Evolutionary conservation across 495 filamentous ascomycete genomes (phyloP).

Genomic region (Aspergillus olivimuriae): DNA sequence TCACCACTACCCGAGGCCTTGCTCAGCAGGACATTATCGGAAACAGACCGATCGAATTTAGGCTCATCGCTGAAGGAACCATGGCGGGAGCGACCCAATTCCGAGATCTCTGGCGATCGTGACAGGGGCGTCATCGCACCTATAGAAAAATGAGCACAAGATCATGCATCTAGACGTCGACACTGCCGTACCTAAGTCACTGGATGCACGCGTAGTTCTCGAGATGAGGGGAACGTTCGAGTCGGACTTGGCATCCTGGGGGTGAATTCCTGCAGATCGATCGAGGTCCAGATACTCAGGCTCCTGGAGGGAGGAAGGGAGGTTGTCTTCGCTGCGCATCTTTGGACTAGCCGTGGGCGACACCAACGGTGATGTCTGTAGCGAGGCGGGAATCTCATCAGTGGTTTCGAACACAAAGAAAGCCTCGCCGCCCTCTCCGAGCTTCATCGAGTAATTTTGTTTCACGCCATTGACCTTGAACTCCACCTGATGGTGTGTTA

Average conservation of each 20-base stretch:
- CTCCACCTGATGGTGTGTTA: conserved; percentile 57
- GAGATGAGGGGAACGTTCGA: conserved; percentile 33
- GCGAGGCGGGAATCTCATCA: conserved; percentile 74
- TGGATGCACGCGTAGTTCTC: conserved; percentile 38
- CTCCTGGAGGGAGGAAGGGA: conserved; percentile 60
- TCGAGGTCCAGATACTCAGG: conserved; percentile 77
- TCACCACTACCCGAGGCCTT: conserved; percentile 9
- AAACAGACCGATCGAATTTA: conserved; percentile 46
- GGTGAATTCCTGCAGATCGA: conserved; percentile 12
- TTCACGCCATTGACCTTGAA: conserved; percentile 90
- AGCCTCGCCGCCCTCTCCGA: conserved; percentile 94
- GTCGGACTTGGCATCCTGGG: conserved; percentile 11
- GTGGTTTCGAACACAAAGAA: conserved; percentile 98
- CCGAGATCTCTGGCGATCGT: conserved; percentile 51
- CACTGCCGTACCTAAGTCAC: conserved; percentile 40
- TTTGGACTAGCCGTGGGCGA: conserved; percentile 80
- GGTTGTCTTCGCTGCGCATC: conserved; percentile 45
- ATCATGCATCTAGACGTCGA: neutral
- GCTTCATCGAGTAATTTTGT: conserved; percentile 95
- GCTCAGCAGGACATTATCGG: conserved; percentile 40
- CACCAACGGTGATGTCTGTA: conserved; percentile 91
- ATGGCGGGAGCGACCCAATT: conserved; percentile 25
- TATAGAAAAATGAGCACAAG: conserved; percentile 17
- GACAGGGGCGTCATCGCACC: conserved; percentile 58
- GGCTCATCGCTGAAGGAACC: conserved; percentile 23